Percentiles rank a stretch among this genome's conserved stretches.
Conservation (phyloP, 495 filamentous ascomycete genomes). For the Daldinia grandis region DNA sequence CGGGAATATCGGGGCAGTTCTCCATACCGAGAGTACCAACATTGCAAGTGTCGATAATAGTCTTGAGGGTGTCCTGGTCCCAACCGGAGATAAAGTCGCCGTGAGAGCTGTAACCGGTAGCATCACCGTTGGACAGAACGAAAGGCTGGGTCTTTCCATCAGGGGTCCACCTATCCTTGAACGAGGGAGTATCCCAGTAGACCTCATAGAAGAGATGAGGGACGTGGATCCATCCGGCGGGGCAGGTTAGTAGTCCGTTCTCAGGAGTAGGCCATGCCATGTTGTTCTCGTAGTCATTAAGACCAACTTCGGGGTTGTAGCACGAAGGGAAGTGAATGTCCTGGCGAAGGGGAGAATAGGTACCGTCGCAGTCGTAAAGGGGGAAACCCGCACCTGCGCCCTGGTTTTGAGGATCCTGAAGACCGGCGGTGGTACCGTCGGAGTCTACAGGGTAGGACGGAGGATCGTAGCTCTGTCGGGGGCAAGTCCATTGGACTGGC, state of each 20-base stretch:
- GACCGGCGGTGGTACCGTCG: constrained; percentile 57
- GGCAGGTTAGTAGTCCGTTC: constrained; percentile 66
- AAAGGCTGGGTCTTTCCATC: constrained; percentile 67
- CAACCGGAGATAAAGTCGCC: constrained; percentile 80
- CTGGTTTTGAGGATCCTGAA: constrained; percentile 59
- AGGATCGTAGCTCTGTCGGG: constrained; percentile 60
- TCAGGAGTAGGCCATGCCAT: constrained; percentile 61
- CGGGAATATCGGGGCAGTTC: constrained; percentile 61
- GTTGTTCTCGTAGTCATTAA: constrained; percentile 59
- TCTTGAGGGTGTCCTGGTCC: constrained; percentile 68
- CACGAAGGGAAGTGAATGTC: constrained; percentile 64
- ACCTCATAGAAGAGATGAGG: constrained; percentile 75
- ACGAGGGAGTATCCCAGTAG: constrained; percentile 67
- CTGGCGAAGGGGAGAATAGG: constrained; percentile 63
- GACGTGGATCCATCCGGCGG: constrained; percentile 63
- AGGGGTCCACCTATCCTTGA: constrained; percentile 64
- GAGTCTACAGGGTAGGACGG: constrained; percentile 58
- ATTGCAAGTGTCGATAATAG: constrained; percentile 68
- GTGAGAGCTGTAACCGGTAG: constrained; percentile 67
- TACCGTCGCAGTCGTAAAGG: constrained; percentile 61
- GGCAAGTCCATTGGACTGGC: constrained; percentile 56
- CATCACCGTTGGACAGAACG: constrained; percentile 69
- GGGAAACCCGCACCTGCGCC: constrained; percentile 60
- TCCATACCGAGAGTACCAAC: constrained; percentile 60
- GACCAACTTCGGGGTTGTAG: constrained; percentile 66